Base-by-base conservation (phyloP, 2,329 filamentous ascomycete species). In the Botrytis pseudocinerea region DNA sequence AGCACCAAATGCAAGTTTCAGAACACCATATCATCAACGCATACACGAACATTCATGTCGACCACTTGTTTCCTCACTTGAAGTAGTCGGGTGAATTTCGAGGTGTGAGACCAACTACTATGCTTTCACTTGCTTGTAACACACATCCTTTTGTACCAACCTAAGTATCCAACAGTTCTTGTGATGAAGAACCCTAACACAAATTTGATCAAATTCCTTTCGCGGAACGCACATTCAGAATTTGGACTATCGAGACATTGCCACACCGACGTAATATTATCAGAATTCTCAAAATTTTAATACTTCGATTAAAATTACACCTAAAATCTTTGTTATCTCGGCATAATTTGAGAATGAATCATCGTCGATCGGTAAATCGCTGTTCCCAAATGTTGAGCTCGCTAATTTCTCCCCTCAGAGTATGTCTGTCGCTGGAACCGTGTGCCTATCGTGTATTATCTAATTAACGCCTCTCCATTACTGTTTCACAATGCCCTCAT, bases 301-400 rank as follows among this genome's bases (percentile, higher is more conserved):
- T 25, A 9, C 6, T 38, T 14, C 38, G 32, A 38, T 60, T 38
- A 22, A 40, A 62, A n/a, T n/a, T 62, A n/a, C 3, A n/a, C 2
- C 18, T 62, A 22, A 6, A n/a, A n/a, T n/a, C 16, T 18, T 62
- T 40, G 4, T 14, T 14, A n/a, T 40, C 22, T 62, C 3, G 38
- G 22, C 35, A 62, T n/a, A 18, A 62, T 62, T 61, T n/a, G 14
- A n/a, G 14, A 62, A 62, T 40, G 14, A 0, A 62, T 62, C 35
- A 40, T 40, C 22, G 22, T 61, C 35, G 22, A n/a, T 22, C n/a
- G 22, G 59, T 61, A 18, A 40, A 16, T 16, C 22, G 20, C 32
- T 25, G 35, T n/a, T 16, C 35, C 59, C 22, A n/a, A 85, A 85
- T 9, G 75, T 83, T 6, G 81, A 79, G n/a, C 42, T 65, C 32